Evolutionary conservation across 1,284 basidiomycete genomes (phyloP).

Genomic region (Pulveroboletus sp.): DNA sequence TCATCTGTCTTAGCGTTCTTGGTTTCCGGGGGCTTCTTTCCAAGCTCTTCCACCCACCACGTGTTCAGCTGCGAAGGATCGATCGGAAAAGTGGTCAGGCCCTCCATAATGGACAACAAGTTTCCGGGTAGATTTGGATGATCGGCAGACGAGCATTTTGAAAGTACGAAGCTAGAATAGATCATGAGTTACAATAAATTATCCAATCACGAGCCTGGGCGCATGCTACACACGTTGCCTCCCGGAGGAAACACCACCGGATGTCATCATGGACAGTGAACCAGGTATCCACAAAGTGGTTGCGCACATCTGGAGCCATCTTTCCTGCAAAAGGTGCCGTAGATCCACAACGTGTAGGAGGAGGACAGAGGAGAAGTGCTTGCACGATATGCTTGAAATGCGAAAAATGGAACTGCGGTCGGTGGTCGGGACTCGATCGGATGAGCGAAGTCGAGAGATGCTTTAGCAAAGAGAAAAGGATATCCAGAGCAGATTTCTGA

Average conservation of each 20-base stretch:
- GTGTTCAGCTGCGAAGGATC: slow-evolving; percentile 73
- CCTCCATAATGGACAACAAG: slow-evolving; percentile 76
- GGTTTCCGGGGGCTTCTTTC: slow-evolving; percentile 55
- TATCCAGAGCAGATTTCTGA: slow-evolving; percentile 74
- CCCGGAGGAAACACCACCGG: slow-evolving; percentile 91
- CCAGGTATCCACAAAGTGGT: slow-evolving; percentile 69
- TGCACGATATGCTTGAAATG: slow-evolving; percentile 69
- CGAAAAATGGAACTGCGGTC: slow-evolving; percentile 67
- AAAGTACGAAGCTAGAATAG: slow-evolving; percentile 22
- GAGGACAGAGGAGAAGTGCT: slow-evolving; percentile 62
- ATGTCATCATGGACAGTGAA: slow-evolving; percentile 86
- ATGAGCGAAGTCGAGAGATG: slow-evolving; percentile 72
- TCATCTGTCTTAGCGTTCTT: slow-evolving; percentile 45
- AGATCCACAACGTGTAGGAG: slow-evolving; percentile 44
- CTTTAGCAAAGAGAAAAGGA: slow-evolving; percentile 80
- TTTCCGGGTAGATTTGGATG: slow-evolving; percentile 56
- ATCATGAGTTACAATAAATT: slow-evolving; percentile 1
- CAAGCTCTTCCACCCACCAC: slow-evolving; percentile 84
- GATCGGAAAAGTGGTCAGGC: slow-evolving; percentile 82
- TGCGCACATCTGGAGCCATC: slow-evolving; percentile 60
- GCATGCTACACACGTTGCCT: slow-evolving; percentile 77
- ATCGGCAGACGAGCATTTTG: slow-evolving; percentile 31
- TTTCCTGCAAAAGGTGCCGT: slow-evolving; percentile 33
- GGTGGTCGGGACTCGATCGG: slow-evolving; percentile 38
- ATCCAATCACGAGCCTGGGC: not conserved